Evolutionary conservation across 441 rosid species (phyloP).

Genomic region (Melastoma candidum): DNA sequence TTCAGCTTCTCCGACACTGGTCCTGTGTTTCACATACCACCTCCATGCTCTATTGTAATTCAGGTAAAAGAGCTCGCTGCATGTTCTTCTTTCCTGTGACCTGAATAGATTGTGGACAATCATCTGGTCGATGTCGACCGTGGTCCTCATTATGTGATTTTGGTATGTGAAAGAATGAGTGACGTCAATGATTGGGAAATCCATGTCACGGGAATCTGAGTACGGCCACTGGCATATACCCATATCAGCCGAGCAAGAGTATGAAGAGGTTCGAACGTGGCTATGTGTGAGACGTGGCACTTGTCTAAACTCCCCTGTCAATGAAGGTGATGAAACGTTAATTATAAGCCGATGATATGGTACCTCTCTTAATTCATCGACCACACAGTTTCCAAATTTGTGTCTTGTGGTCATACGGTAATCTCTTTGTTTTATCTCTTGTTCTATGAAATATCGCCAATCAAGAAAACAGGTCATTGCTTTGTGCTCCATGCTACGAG

Average conservation of each 20-base stretch:
- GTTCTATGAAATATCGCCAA: too few relatives aligned
- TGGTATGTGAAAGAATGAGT: too few relatives aligned
- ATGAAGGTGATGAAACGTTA: constrained; percentile 29
- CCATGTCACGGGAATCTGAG: constrained; percentile 43
- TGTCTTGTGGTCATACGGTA: too few relatives aligned
- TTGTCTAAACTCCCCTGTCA: constrained; percentile 13
- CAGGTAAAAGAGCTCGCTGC: constrained; percentile 27
- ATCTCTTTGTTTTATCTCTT: too few relatives aligned
- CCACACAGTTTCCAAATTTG: too few relatives aligned
- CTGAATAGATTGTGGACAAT: neutral
- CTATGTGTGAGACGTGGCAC: constrained; percentile 40
- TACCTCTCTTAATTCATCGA: too few relatives aligned
- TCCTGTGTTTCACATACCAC: constrained; percentile 49
- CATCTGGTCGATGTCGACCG: neutral
- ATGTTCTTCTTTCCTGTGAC: neutral
- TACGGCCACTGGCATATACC: constrained; percentile 71
- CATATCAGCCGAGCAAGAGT: constrained; percentile 27
- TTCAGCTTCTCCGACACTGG: constrained; percentile 41
- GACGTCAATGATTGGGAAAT: neutral
- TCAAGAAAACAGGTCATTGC: too few relatives aligned
- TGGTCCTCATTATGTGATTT: too few relatives aligned
- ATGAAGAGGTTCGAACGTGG: constrained; percentile 35
- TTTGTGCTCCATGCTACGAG: too few relatives aligned
- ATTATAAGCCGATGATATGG: too few relatives aligned
- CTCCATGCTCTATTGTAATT: constrained; percentile 43